phyloP scores from a whole-genome alignment of 169 alveolate genomes.

The Plasmodium coatneyi region DNA sequence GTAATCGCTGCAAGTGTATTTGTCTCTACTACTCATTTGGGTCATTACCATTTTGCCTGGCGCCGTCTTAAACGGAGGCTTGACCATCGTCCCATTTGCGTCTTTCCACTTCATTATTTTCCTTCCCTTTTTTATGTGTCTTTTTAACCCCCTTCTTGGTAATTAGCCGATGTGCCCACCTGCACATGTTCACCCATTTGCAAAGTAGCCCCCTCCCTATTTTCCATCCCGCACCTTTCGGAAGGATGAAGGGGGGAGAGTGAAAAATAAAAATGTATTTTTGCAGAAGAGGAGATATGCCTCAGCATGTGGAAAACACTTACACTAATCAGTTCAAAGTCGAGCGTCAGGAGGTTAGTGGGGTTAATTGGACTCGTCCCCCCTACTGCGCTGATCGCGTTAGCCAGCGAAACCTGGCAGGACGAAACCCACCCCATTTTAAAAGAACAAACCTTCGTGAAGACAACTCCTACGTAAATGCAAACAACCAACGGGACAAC shows the following conservation, averaged over 20 bases:
- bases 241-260: constrained; percentile 4
- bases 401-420: neutral
- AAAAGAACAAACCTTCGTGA: neutral
- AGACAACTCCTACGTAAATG: neutral
- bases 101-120: neutral
- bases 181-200: neutral
- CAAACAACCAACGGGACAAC: neutral
- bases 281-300: constrained; percentile 48
- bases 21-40: neutral
- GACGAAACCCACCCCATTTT: neutral
- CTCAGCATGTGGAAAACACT: constrained; percentile 33
- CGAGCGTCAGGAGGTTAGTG: neutral
- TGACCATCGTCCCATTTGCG: neutral
- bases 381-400: neutral
- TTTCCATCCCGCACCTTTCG: neutral
- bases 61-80: neutral
- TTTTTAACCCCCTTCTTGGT: neutral
- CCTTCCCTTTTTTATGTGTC: neutral
- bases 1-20: neutral
- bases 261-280: constrained; percentile 47
- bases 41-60: neutral
- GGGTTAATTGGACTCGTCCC: neutral
- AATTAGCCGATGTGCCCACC: neutral
- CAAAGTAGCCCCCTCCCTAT: neutral
- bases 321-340: constrained; percentile 34